Evolutionary conservation across 768 basidiomycete genomes (phyloP), one percentile per base, ranked within the genome.

Genomic region (Termitomyces sp.): DNA sequence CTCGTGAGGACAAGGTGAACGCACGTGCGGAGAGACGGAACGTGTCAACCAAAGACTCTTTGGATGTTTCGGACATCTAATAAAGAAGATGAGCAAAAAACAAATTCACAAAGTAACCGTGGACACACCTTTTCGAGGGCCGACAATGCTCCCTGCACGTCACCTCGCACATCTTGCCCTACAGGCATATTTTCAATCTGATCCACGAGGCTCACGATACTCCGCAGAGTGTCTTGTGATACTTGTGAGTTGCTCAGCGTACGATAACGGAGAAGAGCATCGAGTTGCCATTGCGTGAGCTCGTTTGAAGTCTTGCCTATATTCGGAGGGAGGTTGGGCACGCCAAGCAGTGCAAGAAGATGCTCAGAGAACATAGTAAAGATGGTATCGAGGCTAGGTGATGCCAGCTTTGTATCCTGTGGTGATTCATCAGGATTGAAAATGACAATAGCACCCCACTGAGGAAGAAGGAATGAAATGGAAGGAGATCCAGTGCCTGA

Each of bases 171-270:
- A 52, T 85, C 84, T 61, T 83, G 79, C 4, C 87, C 88, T 0
- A 99, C 90, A 9, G 93, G 94, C 96, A 99, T 98, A 70, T 93
- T 90, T 64, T 88, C 84, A 52, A 96, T 95, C 70, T 91, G 89
- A 55, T 85, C 79, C 7, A 96, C 92, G 4, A 98, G 80, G 62
- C 89, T 88, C 46, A 91, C 80, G 66, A 96, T 97, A 65, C 93
- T 95, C 44, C 75, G 70, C 3, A 98, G 78, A 0, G 93, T 93
- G 59, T 94, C 91, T 59, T 85, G 81, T 28, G 86, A 86, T 53
- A 81, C 84, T 61, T 78, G 72, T 0, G 83, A 78, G 63, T 92
- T 96, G 73, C 95, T 89, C 3, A 82, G 67, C 1, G 87, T 78
- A 28, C 95, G 84, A 46, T 77, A 78, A 3, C 94, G 87, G 13